Evolutionary conservation across 169 alveolate species (phyloP).

Genomic region (Miamiensis avidus): DNA sequence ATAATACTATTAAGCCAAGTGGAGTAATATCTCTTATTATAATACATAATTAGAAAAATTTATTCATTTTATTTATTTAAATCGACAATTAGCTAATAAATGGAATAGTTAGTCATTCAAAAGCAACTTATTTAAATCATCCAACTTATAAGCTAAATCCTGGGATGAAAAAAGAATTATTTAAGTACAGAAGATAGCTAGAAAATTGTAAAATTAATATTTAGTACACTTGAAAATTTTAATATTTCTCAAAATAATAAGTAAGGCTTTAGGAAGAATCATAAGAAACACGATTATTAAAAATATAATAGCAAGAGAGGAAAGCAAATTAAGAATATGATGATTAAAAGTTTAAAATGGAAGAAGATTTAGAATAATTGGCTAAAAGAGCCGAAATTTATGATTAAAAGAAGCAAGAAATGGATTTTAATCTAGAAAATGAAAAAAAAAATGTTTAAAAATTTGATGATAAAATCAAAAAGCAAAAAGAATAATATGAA

Average conservation of each 20-base stretch:
- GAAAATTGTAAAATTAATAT: background rate
- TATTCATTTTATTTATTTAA: too few species aligned
- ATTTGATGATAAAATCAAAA: background rate
- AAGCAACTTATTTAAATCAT: background rate
- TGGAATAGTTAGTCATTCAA: background rate
- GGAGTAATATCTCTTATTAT: background rate
- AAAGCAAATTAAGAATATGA: conserved; percentile 18
- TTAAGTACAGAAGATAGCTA: background rate
- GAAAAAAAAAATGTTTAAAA: background rate
- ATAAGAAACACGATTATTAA: conserved; percentile 21
- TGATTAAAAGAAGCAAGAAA: conserved; percentile 16
- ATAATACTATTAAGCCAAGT: background rate
- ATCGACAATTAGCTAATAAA: too few species aligned
- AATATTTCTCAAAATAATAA: background rate
- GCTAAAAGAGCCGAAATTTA: conserved; percentile 13
- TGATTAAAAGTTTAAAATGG: conserved; percentile 21
- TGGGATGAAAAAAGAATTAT: background rate
- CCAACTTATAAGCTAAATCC: background rate
- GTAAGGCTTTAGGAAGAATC: conserved; percentile 33
- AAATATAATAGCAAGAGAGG: conserved; percentile 28
- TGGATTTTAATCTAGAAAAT: conserved; percentile 23
- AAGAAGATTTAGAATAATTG: conserved; percentile 14
- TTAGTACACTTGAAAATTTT: background rate
- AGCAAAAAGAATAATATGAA: background rate
- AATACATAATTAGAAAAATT: too few species aligned